These are phyloP conservation scores for Penstemon barbatus DNA, from an alignment of 257 asterid genomes.

Conservation along the genomic window DNA sequence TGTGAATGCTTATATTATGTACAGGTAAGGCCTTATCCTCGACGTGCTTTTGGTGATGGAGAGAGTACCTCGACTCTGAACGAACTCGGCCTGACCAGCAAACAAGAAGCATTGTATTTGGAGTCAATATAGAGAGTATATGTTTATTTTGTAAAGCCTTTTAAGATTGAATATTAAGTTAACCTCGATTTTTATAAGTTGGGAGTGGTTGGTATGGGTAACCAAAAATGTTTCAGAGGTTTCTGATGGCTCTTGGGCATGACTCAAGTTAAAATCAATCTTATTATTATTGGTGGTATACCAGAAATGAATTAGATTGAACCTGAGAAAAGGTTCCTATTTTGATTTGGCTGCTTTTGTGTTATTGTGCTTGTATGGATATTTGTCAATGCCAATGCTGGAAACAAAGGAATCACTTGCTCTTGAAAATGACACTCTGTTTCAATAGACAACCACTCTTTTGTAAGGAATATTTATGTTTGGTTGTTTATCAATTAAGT, in stretches of 20 bases:
- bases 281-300: conserved; percentile 10
- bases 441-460: too few species aligned
- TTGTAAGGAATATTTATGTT: too few species aligned
- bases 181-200: conserved; percentile 18
- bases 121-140: conserved; percentile 56
- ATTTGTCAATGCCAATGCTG: too few species aligned
- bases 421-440: too few species aligned
- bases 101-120: conserved; percentile 92
- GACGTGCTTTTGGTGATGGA: conserved; percentile 73
- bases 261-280: conserved; percentile 1
- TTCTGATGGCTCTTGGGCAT: conserved; percentile 9
- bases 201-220: conserved; percentile 9
- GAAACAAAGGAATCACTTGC: too few species aligned
- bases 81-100: conserved; percentile 91
- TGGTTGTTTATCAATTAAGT: too few species aligned
- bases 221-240: conserved; percentile 10
- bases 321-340: too few species aligned
- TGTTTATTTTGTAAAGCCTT: conserved; percentile 20
- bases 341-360: too few species aligned
- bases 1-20: conserved; percentile 18
- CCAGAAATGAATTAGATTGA: conserved; percentile 12
- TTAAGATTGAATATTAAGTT: conserved; percentile 16
- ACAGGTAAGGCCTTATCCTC: conserved; percentile 94
- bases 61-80: conserved; percentile 59
- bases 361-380: too few species aligned